Conservation (phyloP, 345 rosid genomes). For the Lepidium didymum region DNA sequence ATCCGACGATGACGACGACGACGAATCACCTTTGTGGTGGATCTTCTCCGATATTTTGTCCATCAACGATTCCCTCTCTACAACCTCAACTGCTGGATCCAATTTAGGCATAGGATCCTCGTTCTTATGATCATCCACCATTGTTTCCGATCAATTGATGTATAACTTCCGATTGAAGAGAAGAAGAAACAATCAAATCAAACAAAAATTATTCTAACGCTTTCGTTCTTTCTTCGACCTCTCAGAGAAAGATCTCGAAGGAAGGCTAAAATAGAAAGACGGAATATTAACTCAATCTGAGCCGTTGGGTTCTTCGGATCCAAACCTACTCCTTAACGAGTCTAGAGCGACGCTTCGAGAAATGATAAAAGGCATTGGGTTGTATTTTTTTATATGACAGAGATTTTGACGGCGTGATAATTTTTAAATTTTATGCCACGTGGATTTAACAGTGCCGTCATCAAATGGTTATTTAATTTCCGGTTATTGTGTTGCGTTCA, state of each 20-base stretch:
- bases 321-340: neutral
- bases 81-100: conserved; percentile 18
- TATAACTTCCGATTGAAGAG: neutral
- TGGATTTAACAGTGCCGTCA: conserved; percentile 1
- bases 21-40: conserved; percentile 36
- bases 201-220: neutral
- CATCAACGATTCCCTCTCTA: conserved; percentile 30
- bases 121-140: conserved; percentile 31
- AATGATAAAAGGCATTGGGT: neutral
- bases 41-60: conserved; percentile 32
- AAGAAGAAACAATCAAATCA: neutral
- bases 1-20: conserved; percentile 21
- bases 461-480: neutral
- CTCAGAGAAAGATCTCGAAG: conserved; percentile 25
- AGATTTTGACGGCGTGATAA: conserved; percentile 5
- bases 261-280: neutral
- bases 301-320: conserved; percentile 6
- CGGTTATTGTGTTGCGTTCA: neutral
- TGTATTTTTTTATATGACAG: neutral
- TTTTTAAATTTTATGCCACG: neutral
- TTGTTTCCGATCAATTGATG: conserved; percentile 13
- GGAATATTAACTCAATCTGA: neutral
- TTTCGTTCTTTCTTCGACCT: neutral
- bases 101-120: conserved; percentile 2
- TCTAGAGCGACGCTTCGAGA: neutral